Conservation (phyloP, 1,139 yeast genomes). For the Candida anutae region DNA sequence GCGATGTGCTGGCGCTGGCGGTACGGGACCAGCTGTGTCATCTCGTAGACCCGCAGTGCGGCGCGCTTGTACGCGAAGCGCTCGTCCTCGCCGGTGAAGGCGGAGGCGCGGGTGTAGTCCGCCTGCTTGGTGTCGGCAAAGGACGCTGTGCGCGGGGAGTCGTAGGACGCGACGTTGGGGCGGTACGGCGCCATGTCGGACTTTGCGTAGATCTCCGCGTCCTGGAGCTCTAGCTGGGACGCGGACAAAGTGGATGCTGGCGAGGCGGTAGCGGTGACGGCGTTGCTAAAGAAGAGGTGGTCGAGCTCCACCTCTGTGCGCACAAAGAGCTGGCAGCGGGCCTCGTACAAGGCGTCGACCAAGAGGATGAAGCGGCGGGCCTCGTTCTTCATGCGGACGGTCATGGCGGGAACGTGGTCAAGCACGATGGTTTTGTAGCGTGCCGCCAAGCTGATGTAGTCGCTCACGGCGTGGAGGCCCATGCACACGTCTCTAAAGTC, state of each 20-base stretch:
- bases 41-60: slow-evolving; percentile 58
- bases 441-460: slow-evolving; percentile 62
- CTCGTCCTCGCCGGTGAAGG: slow-evolving; percentile 75
- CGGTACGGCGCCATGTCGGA: slow-evolving; percentile 59
- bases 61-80: slow-evolving; percentile 69
- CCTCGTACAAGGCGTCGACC: slow-evolving; percentile 62
- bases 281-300: slow-evolving; percentile 32
- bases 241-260: slow-evolving; percentile 1
- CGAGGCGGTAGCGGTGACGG: slow-evolving; percentile 5
- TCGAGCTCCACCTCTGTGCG: slow-evolving; percentile 45
- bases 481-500: slow-evolving; percentile 52
- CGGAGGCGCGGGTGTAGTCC: slow-evolving; percentile 43
- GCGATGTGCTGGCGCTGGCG: slow-evolving; percentile 23
- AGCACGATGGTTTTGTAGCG: slow-evolving; percentile 48
- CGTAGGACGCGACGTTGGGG: slow-evolving; percentile 61
- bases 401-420: slow-evolving; percentile 56
- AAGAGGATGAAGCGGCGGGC: slow-evolving; percentile 62
- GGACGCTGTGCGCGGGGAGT: slow-evolving; percentile 29
- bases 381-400: slow-evolving; percentile 54
- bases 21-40: slow-evolving; percentile 42
- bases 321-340: slow-evolving; percentile 51
- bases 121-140: slow-evolving; percentile 20
- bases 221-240: slow-evolving; percentile 36
- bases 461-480: slow-evolving; percentile 56
- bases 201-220: slow-evolving; percentile 63